Evolutionary conservation across 495 filamentous ascomycete species (phyloP).

Genomic region (Parachaetomium inaequale): DNA sequence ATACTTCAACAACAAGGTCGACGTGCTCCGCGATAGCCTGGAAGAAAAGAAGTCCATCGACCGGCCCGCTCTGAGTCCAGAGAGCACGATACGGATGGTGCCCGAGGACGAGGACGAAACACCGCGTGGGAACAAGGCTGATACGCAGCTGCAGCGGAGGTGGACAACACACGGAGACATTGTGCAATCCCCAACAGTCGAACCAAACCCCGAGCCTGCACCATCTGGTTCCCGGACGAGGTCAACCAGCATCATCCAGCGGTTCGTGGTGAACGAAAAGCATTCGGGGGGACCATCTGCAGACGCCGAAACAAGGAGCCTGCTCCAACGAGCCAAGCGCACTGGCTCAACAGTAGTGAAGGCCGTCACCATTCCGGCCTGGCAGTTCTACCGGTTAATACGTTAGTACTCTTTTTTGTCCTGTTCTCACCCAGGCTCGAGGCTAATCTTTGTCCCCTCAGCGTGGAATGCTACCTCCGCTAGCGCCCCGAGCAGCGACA

Average conservation of each 20-base stretch:
- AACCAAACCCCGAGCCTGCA: slow-evolving; percentile 11
- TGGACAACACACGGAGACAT: slow-evolving; percentile 33
- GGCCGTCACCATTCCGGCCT: slow-evolving; percentile 92
- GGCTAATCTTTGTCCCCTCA: slow-evolving; percentile 55
- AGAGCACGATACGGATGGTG: slow-evolving; percentile 38
- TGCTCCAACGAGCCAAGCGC: slow-evolving; percentile 39
- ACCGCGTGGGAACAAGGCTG: slow-evolving; percentile 10
- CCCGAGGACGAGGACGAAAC: slow-evolving; percentile 32
- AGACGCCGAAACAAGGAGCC: slow-evolving; percentile 37
- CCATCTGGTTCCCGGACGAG: slow-evolving; percentile 35
- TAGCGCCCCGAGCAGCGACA: slow-evolving; percentile 41
- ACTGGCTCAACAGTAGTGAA: slow-evolving; percentile 58
- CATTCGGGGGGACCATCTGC: slow-evolving; percentile 12
- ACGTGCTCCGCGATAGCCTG: slow-evolving; percentile 69
- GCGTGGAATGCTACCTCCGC: slow-evolving; percentile 62
- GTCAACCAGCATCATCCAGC: slow-evolving; percentile 50
- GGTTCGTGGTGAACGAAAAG: slow-evolving; percentile 42
- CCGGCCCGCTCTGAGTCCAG: slow-evolving; percentile 17
- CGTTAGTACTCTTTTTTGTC: slow-evolving; percentile 48
- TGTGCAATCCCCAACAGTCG: slow-evolving; percentile 23
- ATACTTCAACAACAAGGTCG: slow-evolving; percentile 93
- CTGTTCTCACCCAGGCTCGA: not conserved
- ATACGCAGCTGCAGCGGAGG: slow-evolving; percentile 24
- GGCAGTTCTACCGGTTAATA: slow-evolving; percentile 93
- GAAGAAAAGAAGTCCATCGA: slow-evolving; percentile 51